Percentiles rank a stretch among this genome's conserved stretches.
Conservation (phyloP, 805 yeast genomes). For the Yamadazyma olivae region DNA sequence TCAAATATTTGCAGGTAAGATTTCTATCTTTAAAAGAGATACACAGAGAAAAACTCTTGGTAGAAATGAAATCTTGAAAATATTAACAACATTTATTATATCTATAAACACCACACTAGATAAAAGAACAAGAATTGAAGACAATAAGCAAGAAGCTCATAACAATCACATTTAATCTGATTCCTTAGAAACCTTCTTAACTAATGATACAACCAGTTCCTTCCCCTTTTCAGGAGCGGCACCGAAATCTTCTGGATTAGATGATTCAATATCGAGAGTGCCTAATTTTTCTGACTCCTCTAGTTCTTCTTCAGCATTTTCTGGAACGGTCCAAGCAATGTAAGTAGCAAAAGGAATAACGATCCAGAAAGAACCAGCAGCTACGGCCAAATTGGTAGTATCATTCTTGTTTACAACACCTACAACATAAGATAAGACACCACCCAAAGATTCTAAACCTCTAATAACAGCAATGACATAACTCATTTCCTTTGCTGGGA, state of each 20-base stretch:
- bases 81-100: too few species aligned
- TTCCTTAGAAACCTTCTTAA: slow-evolving; percentile 1
- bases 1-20: too few species aligned
- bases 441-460: slow-evolving; percentile 18
- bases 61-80: too few species aligned
- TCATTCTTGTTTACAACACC: slow-evolving; percentile 19
- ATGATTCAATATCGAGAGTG: background rate
- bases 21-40: too few species aligned
- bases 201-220: slow-evolving; percentile 1
- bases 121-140: too few species aligned
- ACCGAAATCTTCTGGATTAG: background rate
- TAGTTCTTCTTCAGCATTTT: slow-evolving; percentile 1
- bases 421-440: slow-evolving; percentile 13
- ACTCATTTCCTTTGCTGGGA: slow-evolving; percentile 14
- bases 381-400: slow-evolving; percentile 19
- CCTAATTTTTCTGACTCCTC: background rate
- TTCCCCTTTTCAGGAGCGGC: background rate
- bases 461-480: slow-evolving; percentile 18
- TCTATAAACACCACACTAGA: too few species aligned
- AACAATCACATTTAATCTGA: background rate
- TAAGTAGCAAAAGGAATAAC: slow-evolving; percentile 2
- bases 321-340: slow-evolving; percentile 4
- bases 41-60: too few species aligned
- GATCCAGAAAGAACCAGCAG: slow-evolving; percentile 18
- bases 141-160: background rate